Base-by-base conservation (phyloP, 2,329 filamentous ascomycete species). In the Aspergillus piperis region DNA sequence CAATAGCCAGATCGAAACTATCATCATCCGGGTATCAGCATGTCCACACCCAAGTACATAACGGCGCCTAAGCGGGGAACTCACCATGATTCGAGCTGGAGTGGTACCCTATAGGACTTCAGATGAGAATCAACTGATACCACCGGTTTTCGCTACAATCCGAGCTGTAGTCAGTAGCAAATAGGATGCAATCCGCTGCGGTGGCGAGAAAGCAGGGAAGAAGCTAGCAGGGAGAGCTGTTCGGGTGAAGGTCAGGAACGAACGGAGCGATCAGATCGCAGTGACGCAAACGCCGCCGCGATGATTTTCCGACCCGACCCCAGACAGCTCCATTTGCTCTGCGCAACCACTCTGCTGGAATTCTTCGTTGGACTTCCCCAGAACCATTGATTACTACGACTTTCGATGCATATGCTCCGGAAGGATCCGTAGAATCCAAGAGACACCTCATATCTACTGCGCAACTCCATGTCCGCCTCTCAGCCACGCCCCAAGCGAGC, bases 401-500 rank as follows among this genome's bases (percentile, higher is more conserved):
- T 11, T 21, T 56, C 21, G 23, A 25, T 49, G 25, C 47, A 50
- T 1, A 17, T 17, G 8, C 1, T 10, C 15, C 19, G 19, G 21
- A 44, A 23, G 19, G 39, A 13, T 10, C 41, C 13, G 19, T 19
- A 21, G 13, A 23, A 23, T 15, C 21, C 17, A 19, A 36, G 2
- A 5, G 13, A 23, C 10, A 44, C 10, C 19, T 21, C 3, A 10
- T 8, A 7, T 44, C 5, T 44, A 27, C 23, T 7, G 36, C 27
- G 23, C 30, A 21, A 19, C 38, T 15, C 25, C 36, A 88, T 86
- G 83, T 81, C 86, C 11, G 84, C 84, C 56, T 82, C 85, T 55
- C 86, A 88, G 27, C 90, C 89, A 56, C 89, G 91, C 39, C 91
- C 91, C 8, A 96, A 94, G 79, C 89, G 92, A 65, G 89, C 86